phyloP scores from a whole-genome alignment of 2,329 filamentous ascomycete species.

The Macrophomina phaseolina region DNA sequence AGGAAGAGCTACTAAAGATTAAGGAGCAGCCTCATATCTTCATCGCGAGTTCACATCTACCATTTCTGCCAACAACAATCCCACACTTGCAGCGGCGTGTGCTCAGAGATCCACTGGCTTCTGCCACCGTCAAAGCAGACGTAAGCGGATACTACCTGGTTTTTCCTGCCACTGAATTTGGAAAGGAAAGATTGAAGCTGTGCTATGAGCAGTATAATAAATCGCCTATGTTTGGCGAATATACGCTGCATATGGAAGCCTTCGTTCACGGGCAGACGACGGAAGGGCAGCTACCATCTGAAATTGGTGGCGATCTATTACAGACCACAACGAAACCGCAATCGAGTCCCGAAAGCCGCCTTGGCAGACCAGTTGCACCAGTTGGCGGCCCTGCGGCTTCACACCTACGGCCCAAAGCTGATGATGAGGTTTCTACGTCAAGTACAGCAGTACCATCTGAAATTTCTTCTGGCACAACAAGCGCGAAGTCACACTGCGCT shows the following conservation, averaged over 20 bases:
- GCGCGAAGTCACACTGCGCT: constrained; percentile 10
- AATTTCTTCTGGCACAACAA: constrained; percentile 5
- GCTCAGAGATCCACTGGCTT: background rate
- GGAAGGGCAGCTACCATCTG: background rate
- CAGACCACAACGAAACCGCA: background rate
- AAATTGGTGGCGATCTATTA: background rate
- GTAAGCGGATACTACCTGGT: constrained; percentile 15
- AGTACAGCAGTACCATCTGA: constrained; percentile 9
- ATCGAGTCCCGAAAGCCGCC: background rate
- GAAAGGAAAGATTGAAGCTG: background rate
- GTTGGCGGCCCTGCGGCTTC: background rate
- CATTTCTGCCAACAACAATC: background rate
- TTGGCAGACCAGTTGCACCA: background rate
- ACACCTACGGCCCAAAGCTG: background rate
- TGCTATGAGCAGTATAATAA: background rate
- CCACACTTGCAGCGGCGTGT: background rate
- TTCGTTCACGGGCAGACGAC: background rate
- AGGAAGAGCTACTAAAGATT: background rate
- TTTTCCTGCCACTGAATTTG: background rate
- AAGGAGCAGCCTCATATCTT: constrained; percentile 18
- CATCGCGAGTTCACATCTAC: constrained; percentile 13
- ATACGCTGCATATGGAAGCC: constrained; percentile 9
- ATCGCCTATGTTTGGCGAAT: background rate
- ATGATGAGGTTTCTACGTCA: constrained; percentile 10
- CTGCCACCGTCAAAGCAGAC: constrained; percentile 1